These are phyloP conservation scores for Clarkia xantiana DNA, from an alignment of 345 rosid species.

Conservation along the genomic window DNA sequence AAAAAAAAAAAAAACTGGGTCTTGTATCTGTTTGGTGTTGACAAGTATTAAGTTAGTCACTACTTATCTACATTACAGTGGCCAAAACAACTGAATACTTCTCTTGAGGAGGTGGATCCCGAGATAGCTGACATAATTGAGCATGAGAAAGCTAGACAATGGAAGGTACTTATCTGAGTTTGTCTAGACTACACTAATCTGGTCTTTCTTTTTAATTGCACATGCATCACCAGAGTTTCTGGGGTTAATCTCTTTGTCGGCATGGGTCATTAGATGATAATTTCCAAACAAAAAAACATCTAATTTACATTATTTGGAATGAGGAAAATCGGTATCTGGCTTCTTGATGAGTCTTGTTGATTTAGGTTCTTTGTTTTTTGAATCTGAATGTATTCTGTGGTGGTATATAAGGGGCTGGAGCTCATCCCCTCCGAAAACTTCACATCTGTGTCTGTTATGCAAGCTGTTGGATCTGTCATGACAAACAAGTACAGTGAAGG, in stretches of 20 bases:
- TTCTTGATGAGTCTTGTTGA: no score
- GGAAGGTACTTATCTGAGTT: constrained; percentile 46
- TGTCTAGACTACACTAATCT: neutral
- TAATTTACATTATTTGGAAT: no score
- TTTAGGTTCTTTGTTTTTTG: neutral
- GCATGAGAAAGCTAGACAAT: constrained; percentile 93
- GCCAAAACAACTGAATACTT: constrained; percentile 90
- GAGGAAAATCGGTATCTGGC: no score
- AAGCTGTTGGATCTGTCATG: constrained; percentile 99
- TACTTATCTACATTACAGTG: constrained; percentile 30
- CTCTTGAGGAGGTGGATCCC: constrained; percentile 85
- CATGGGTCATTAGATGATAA: no score
- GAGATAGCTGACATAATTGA: constrained; percentile 93
- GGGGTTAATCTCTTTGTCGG: no score
- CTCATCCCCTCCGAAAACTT: constrained; percentile 98
- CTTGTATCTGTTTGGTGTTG: neutral
- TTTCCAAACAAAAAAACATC: no score
- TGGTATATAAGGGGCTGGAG: constrained; percentile 67
- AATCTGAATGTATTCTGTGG: constrained; percentile 2
- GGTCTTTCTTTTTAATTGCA: no score
- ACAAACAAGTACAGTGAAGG: constrained; percentile 99
- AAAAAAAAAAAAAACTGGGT: no score
- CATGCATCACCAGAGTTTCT: no score
- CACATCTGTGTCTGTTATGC: constrained; percentile 97
- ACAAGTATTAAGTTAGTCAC: neutral